phyloP scores from a whole-genome alignment of 176 grass and related monocot species.

The Avena eriantha region DNA sequence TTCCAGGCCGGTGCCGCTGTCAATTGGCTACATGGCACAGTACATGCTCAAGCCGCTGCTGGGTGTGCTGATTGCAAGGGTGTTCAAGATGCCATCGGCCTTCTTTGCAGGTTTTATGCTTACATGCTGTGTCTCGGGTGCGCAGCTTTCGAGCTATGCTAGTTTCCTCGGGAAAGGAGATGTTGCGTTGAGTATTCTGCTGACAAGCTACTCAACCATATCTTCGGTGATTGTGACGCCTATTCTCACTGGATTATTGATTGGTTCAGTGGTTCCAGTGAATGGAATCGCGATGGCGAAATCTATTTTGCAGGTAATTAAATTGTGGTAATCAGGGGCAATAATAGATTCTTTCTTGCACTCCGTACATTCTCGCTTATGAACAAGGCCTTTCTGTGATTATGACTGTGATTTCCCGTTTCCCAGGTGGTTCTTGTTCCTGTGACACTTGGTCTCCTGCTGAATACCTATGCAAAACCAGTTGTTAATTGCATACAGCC shows the following conservation, averaged over 20 bases:
- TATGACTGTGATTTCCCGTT: slow-evolving; percentile 21
- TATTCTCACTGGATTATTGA: slow-evolving; percentile 81
- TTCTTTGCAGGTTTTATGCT: slow-evolving; percentile 94
- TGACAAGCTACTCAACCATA: slow-evolving; percentile 90
- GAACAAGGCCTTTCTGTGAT: neutral
- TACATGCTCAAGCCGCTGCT: slow-evolving; percentile 80
- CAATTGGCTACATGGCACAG: slow-evolving; percentile 78
- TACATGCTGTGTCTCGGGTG: slow-evolving; percentile 81
- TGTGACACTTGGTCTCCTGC: slow-evolving; percentile 75
- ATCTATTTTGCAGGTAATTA: slow-evolving; percentile 87
- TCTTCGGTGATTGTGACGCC: slow-evolving; percentile 87
- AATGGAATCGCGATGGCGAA: slow-evolving; percentile 90
- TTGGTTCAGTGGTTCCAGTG: slow-evolving; percentile 86
- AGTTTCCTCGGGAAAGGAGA: slow-evolving; percentile 93
- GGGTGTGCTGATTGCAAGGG: slow-evolving; percentile 76
- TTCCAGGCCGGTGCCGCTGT: slow-evolving; percentile 74
- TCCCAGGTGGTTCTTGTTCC: slow-evolving; percentile 85
- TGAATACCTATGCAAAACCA: slow-evolving; percentile 87
- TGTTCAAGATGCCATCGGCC: slow-evolving; percentile 60
- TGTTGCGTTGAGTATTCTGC: slow-evolving; percentile 88
- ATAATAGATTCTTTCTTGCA: neutral
- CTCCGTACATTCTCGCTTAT: neutral
- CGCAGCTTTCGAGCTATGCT: slow-evolving; percentile 92
- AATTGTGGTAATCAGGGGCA: neutral
- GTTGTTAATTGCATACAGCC: slow-evolving; percentile 73